Percentiles rank a stretch among this genome's conserved stretches.
phyloP scores from a whole-genome alignment of 2,329 filamentous ascomycete genomes.

The Blumeriella jaapii region DNA sequence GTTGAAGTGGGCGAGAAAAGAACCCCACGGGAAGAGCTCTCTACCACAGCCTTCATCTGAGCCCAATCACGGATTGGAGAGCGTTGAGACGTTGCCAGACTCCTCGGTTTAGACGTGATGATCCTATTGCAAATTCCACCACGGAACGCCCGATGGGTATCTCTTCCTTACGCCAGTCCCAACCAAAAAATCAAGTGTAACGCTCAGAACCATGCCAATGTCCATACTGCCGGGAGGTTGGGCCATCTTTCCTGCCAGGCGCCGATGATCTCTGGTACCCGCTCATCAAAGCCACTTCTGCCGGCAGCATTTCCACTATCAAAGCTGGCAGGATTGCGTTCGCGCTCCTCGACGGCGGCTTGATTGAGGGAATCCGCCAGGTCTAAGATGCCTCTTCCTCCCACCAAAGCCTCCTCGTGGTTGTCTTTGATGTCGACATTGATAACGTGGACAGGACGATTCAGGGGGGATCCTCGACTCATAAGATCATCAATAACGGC shows the following conservation, averaged over 20 bases:
- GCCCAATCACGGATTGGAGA: conserved; percentile 2
- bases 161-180: conserved; percentile 10
- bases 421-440: conserved; percentile 99
- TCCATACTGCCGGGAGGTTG: conserved; percentile 84
- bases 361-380: conserved; percentile 76
- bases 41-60: conserved; percentile 1
- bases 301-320: conserved; percentile 55
- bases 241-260: conserved; percentile 95
- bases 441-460: conserved; percentile 91
- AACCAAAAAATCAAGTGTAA: conserved; percentile 7
- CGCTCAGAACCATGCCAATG: conserved; percentile 77
- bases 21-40: no score
- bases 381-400: conserved; percentile 84
- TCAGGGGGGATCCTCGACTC: conserved; percentile 72
- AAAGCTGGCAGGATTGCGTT: conserved; percentile 50
- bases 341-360: conserved; percentile 66
- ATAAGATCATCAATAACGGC: conserved; percentile 91
- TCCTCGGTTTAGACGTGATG: conserved; percentile 4
- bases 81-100: background rate
- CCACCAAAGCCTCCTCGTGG: conserved; percentile 87
- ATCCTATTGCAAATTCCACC: conserved; percentile 3
- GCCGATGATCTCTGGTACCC: conserved; percentile 81
- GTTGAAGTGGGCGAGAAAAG: no score
- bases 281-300: conserved; percentile 76
- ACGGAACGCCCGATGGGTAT: conserved; percentile 16